Evolutionary conservation across 345 rosid species (phyloP).

Genomic region (Melaleuca quinquenervia): DNA sequence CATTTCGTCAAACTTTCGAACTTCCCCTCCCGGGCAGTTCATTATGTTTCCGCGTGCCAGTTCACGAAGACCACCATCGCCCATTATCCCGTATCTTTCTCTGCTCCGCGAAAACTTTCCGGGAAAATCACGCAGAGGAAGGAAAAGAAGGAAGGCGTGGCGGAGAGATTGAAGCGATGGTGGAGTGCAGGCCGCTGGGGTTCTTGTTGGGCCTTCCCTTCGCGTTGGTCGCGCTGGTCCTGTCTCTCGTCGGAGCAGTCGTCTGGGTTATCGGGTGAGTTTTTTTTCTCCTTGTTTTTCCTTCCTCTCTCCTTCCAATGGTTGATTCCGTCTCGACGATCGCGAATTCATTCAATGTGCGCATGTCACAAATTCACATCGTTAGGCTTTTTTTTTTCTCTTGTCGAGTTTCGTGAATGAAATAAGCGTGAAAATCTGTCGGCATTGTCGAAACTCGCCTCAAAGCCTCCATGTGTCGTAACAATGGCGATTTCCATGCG

Average conservation of each 20-base stretch:
- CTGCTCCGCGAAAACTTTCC: neutral
- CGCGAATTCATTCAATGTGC: neutral
- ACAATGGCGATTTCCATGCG: neutral
- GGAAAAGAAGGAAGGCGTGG: neutral
- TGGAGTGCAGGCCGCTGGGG: conserved; percentile 74
- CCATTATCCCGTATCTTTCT: neutral
- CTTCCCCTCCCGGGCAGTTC: neutral
- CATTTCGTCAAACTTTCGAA: neutral
- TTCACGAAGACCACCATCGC: neutral
- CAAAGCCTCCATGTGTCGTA: neutral
- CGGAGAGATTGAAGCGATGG: conserved; percentile 17
- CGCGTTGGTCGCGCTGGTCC: conserved; percentile 53
- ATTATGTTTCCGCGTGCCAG: neutral
- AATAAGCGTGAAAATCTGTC: too few relatives aligned
- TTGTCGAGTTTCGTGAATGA: too few relatives aligned
- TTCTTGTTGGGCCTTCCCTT: conserved; percentile 77
- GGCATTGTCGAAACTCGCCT: neutral
- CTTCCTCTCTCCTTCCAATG: neutral
- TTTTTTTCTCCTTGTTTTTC: neutral
- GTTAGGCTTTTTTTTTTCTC: too few relatives aligned
- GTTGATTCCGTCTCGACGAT: neutral
- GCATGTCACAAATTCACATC: neutral
- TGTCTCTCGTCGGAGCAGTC: conserved; percentile 58
- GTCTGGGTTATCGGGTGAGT: conserved; percentile 73
- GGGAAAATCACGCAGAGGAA: neutral